Conservation (phyloP, 305 asterid genomes). For the Solanum hybrid region DNA sequence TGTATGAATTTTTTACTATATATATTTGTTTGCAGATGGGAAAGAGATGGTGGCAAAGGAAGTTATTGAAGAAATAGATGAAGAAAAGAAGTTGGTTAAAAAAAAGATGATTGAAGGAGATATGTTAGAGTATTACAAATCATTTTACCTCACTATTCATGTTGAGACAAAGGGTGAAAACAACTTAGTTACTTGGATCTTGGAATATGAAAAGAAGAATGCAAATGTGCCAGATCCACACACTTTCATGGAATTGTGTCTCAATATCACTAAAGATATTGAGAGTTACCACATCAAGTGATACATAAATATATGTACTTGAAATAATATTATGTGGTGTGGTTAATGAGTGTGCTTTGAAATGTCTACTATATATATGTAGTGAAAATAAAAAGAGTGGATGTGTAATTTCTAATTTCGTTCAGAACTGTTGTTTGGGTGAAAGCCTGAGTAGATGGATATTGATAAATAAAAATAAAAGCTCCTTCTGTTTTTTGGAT, state of each 20-base stretch:
- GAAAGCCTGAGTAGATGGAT: too few species aligned
- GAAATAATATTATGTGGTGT: neutral
- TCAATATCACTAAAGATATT: neutral
- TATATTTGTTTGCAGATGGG: conserved; percentile 4
- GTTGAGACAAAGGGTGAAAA: neutral
- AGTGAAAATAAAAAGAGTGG: too few species aligned
- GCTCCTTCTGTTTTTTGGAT: too few species aligned
- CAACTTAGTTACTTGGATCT: neutral
- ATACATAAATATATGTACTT: neutral
- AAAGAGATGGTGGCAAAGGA: conserved; percentile 8
- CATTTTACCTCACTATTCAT: neutral
- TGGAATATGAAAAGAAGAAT: neutral
- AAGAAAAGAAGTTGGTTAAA: conserved; percentile 7
- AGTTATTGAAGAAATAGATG: conserved; percentile 14
- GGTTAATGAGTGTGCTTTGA: neutral
- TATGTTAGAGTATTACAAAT: neutral
- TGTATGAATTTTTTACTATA: neutral
- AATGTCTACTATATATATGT: neutral
- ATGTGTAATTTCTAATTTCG: too few species aligned
- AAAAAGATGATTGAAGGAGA: neutral
- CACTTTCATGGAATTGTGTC: neutral
- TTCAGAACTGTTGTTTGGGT: too few species aligned
- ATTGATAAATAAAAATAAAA: too few species aligned
- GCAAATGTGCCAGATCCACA: neutral
- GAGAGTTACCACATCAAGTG: neutral